phyloP scores from a whole-genome alignment of 768 basidiomycete species.

The Clathrus columnatus region DNA sequence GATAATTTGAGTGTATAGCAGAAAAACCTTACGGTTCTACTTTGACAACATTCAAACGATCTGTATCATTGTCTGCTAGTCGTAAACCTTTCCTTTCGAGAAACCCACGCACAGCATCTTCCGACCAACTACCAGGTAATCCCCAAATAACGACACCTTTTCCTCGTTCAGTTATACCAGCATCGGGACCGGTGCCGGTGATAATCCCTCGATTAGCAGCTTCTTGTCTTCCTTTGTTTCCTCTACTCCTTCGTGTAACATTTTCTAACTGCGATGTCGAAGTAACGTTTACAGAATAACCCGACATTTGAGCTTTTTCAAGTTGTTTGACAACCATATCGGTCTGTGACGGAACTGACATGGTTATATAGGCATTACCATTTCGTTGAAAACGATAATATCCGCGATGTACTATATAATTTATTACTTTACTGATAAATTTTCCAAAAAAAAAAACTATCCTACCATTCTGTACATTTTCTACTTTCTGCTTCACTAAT shows the following conservation, averaged over 20 bases:
- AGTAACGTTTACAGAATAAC: conserved; percentile 21
- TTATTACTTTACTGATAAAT: not conserved
- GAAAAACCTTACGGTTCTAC: conserved; percentile 38
- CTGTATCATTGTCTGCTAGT: conserved; percentile 29
- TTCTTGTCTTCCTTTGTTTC: conserved; percentile 31
- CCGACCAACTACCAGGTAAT: conserved; percentile 40
- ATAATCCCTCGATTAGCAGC: conserved; percentile 29
- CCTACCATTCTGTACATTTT: conserved; percentile 21
- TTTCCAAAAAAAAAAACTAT: not conserved
- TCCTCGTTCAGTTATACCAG: conserved; percentile 39
- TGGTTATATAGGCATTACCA: conserved; percentile 47
- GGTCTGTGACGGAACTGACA: conserved; percentile 35
- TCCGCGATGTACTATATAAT: conserved; percentile 41
- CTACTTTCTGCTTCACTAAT: conserved; percentile 26
- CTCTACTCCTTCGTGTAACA: conserved; percentile 24
- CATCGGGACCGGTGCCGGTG: conserved; percentile 41
- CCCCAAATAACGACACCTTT: conserved; percentile 54
- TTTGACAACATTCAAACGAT: conserved; percentile 40
- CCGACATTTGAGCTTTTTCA: conserved; percentile 36
- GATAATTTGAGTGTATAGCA: not conserved
- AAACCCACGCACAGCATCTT: conserved; percentile 28
- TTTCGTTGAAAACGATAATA: conserved; percentile 55
- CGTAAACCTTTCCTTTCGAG: conserved; percentile 28
- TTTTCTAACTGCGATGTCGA: not conserved
- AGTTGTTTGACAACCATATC: conserved; percentile 33